These are phyloP conservation scores for Solanum infundibuliforme DNA, from an alignment of 257 asterid species.

Conservation along the genomic window DNA sequence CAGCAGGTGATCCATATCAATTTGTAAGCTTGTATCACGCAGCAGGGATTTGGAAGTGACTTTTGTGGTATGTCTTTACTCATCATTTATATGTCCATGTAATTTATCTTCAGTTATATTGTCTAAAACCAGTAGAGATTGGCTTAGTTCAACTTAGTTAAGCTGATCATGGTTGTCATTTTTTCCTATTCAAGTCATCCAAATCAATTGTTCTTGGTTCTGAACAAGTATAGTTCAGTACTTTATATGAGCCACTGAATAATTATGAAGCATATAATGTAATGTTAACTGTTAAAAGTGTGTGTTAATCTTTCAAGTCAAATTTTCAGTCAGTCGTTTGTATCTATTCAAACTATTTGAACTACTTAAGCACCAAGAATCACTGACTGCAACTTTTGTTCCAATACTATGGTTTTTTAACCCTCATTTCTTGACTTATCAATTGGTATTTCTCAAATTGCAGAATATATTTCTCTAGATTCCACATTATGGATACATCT, in stretches of 20 bases:
- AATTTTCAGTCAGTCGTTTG: neutral
- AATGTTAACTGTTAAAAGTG: neutral
- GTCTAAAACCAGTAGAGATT: neutral
- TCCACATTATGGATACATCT: slow-evolving; percentile 48
- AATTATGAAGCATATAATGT: neutral
- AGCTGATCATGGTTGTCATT: neutral
- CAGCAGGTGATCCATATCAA: neutral
- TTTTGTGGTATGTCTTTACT: slow-evolving; percentile 16
- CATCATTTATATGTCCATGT: neutral
- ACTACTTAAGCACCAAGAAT: neutral
- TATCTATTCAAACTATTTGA: neutral
- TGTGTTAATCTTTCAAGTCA: neutral
- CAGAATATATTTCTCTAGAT: slow-evolving; percentile 8
- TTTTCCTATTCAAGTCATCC: neutral
- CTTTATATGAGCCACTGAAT: neutral
- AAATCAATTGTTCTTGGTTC: neutral
- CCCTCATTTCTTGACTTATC: neutral
- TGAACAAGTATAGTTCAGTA: neutral
- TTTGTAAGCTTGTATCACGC: neutral
- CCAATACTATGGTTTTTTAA: neutral
- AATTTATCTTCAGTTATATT: neutral
- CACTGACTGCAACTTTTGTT: neutral
- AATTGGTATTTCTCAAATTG: neutral
- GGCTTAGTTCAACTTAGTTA: neutral
- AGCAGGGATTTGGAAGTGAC: neutral